Conservation (phyloP, 1,284 basidiomycete species). For the Apiotrichum akiyoshidainum region DNA sequence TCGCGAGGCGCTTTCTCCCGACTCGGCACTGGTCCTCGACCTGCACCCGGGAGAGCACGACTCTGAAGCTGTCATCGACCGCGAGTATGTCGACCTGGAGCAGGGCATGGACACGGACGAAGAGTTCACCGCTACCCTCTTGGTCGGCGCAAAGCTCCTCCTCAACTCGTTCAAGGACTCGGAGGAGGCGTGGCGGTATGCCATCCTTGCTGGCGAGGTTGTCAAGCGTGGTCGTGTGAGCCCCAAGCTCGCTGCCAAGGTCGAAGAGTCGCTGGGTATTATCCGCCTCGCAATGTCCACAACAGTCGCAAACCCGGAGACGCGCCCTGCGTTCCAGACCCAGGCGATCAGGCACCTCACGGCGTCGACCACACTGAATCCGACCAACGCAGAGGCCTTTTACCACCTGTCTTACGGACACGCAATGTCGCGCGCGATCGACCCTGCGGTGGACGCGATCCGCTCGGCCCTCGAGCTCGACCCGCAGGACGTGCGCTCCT, state of each 20-base stretch:
- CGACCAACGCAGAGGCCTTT: slow-evolving; percentile 61
- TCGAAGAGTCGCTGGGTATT: slow-evolving; percentile 49
- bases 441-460: slow-evolving; percentile 65
- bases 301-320: slow-evolving; percentile 63
- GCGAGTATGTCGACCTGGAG: slow-evolving; percentile 32
- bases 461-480: slow-evolving; percentile 73
- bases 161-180: slow-evolving; percentile 52
- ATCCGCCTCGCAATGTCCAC: slow-evolving; percentile 48
- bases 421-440: slow-evolving; percentile 67
- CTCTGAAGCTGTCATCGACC: background rate
- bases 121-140: slow-evolving; percentile 70
- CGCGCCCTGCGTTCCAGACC: slow-evolving; percentile 60
- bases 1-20: slow-evolving; percentile 58
- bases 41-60: slow-evolving; percentile 26
- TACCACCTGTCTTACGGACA: slow-evolving; percentile 79
- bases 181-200: slow-evolving; percentile 49
- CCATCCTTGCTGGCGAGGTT: slow-evolving; percentile 44
- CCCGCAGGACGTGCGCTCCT: slow-evolving; percentile 69
- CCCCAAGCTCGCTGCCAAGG: slow-evolving; percentile 26
- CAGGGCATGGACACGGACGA: slow-evolving; percentile 57
- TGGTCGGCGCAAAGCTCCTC: slow-evolving; percentile 71
- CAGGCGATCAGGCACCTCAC: slow-evolving; percentile 62
- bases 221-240: slow-evolving; percentile 15
- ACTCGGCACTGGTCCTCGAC: slow-evolving; percentile 48
- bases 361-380: slow-evolving; percentile 58